phyloP scores from a whole-genome alignment of 495 filamentous ascomycete genomes.

The Hypoxylon crocopeplum region DNA sequence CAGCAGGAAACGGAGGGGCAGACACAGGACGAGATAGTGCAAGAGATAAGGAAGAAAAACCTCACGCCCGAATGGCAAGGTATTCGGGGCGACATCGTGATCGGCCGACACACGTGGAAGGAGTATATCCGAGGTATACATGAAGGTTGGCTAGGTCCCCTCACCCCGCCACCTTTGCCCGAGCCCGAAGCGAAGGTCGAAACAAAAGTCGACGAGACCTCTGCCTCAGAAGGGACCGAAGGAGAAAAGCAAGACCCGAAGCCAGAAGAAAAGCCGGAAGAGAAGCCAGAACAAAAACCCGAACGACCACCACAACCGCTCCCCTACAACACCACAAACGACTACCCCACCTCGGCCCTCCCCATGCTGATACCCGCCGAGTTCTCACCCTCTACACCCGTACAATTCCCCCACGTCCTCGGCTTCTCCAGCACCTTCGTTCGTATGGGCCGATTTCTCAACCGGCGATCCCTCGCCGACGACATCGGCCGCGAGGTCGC shows the following conservation, averaged over 20 bases:
- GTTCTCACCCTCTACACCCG: conserved; percentile 68
- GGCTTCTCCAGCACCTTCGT: conserved; percentile 92
- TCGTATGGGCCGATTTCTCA: conserved; percentile 87
- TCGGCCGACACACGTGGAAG: conserved; percentile 96
- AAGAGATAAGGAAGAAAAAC: conserved; percentile 61
- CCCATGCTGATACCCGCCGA: conserved; percentile 66
- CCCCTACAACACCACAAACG: conserved; percentile 72
- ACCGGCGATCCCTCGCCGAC: conserved; percentile 83
- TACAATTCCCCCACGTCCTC: conserved; percentile 87
- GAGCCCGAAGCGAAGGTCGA: conserved; percentile 39
- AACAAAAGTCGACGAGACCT: conserved; percentile 41
- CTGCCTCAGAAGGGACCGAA: conserved; percentile 33
- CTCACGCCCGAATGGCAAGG: conserved; percentile 75
- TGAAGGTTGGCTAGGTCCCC: conserved; percentile 93
- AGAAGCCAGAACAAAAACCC: conserved; percentile 51
- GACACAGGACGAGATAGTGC: conserved; percentile 62
- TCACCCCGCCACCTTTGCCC: conserved; percentile 50
- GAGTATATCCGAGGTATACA: conserved; percentile 94
- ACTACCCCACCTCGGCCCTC: conserved; percentile 69
- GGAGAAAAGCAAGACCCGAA: conserved; percentile 41
- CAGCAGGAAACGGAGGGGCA: conserved; percentile 47
- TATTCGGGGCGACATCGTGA: conserved; percentile 79
- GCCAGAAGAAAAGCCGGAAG: conserved; percentile 51
- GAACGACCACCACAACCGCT: conserved; percentile 57
- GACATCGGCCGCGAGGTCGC: conserved; percentile 88